Percentiles rank a stretch among this genome's conserved stretches.
Conservation (phyloP, 2,329 filamentous ascomycete genomes). For the Erysiphe pisi region DNA sequence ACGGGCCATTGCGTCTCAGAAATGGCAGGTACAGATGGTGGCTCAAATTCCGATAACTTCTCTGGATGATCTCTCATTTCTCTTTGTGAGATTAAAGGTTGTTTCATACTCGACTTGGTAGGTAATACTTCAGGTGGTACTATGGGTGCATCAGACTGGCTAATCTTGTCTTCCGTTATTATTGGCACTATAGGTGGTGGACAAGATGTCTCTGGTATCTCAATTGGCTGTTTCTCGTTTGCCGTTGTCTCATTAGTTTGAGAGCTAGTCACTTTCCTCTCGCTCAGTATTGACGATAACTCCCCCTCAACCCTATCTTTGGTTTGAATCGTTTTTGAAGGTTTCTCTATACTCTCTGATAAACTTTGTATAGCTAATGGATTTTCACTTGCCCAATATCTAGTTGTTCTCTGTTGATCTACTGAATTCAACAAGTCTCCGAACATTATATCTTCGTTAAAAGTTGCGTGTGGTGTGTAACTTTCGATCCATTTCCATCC, state of each 20-base stretch:
- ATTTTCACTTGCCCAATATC: no score
- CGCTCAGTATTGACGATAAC: neutral
- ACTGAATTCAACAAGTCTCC: neutral
- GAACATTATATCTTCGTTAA: constrained; percentile 1
- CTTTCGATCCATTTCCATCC: constrained; percentile 7
- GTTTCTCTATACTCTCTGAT: no score
- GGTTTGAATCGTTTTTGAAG: no score
- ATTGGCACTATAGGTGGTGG: neutral
- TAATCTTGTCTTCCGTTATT: constrained; percentile 8
- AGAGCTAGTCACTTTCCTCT: neutral
- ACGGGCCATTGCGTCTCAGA: constrained; percentile 18
- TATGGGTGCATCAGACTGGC: constrained; percentile 8
- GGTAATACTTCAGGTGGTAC: neutral
- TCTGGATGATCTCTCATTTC: neutral
- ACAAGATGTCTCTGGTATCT: constrained; percentile 8
- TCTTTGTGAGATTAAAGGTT: neutral
- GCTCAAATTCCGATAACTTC: neutral
- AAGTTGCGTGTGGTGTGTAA: neutral
- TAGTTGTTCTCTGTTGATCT: neutral
- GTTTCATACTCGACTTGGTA: neutral
- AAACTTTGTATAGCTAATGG: no score
- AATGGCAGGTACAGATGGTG: neutral
- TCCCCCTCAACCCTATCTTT: no score
- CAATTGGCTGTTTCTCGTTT: neutral
- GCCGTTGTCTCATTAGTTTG: neutral